Base-by-base conservation (phyloP, 495 filamentous ascomycete genomes). In the Xylaria longipes region DNA sequence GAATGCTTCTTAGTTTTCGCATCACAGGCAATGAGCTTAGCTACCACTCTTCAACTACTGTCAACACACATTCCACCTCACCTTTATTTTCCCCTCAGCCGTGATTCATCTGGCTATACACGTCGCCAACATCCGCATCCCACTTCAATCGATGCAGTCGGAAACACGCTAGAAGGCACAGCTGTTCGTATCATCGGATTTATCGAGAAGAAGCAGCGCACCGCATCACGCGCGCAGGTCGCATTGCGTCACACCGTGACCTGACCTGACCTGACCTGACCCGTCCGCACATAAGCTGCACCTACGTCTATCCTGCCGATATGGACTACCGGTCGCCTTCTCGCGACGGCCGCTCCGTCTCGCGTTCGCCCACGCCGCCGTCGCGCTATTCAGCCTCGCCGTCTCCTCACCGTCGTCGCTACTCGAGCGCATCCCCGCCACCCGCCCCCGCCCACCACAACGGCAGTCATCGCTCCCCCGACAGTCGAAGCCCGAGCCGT, bases 331-430 rank as follows among this genome's bases (percentile, higher is more conserved):
- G 65, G 58, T 77, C 77, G 37, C 77, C 74, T 66, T 76, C 73
- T 14, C 77, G 75, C 65, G 75, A 74, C 20, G 69, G 60, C 17
- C 78, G 75, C 58, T 67, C 71, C 57, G 68, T 63, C n/a, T 76
- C 77, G 54, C 73, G 74, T 35, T 81, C 79, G 52, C 77, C 74
- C 14, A 77, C 77, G 0, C 79, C 80, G 12, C 70, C 72, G 46
- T 81, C 79, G 69, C 74, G 70, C 54, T 75, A 78, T 68, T 79
- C 79, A 29, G 73, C 71, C 33, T 81, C 80, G 50, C 78, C 78
- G 17, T 74, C 79, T 2, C 75, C 75, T n/a, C 73, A 67, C 41
- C 75, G 73, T n/a, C 80, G 76, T 14, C 77, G 77, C 31, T 76
- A 74, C 45, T 78, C 78, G 12, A 73, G 72, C 77, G 35, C 72